phyloP scores from a whole-genome alignment of 1,284 basidiomycete species.

The Cutaneotrichosporon daszewskae region DNA sequence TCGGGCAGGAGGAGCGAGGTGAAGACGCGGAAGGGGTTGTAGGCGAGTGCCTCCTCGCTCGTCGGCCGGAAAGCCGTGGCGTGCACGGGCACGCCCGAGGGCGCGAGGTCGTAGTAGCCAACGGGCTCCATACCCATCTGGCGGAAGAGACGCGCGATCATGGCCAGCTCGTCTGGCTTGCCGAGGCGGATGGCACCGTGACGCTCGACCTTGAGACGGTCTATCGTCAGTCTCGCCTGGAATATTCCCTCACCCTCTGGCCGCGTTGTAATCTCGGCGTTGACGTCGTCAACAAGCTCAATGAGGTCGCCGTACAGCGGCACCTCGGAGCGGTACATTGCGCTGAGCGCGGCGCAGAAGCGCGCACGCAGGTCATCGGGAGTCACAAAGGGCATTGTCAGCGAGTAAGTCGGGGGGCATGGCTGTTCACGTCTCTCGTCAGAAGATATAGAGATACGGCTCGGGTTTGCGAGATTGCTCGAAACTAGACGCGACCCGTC shows the following conservation, averaged over 20 bases:
- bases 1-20: conserved; percentile 45
- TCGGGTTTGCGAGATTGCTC: no score
- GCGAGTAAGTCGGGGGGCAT: neutral
- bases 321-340: conserved; percentile 47
- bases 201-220: conserved; percentile 45
- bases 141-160: conserved; percentile 44
- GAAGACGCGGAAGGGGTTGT: conserved; percentile 49
- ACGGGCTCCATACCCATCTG: conserved; percentile 48
- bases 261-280: conserved; percentile 17
- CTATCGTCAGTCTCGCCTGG: conserved; percentile 16
- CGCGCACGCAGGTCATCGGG: conserved; percentile 38
- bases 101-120: conserved; percentile 49
- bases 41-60: conserved; percentile 27
- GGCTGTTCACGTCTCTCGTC: no score
- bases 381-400: conserved; percentile 8
- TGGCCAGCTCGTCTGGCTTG: conserved; percentile 40
- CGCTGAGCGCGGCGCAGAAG: conserved; percentile 42
- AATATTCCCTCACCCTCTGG: conserved; percentile 15
- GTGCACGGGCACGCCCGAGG: conserved; percentile 47
- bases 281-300: conserved; percentile 45
- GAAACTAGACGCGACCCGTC: no score
- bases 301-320: conserved; percentile 49
- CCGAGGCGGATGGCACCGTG: conserved; percentile 50
- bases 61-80: conserved; percentile 48
- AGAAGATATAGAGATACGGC: no score